phyloP scores from a whole-genome alignment of 2,329 filamentous ascomycete genomes.

The Chrysosporium keratinophilum region DNA sequence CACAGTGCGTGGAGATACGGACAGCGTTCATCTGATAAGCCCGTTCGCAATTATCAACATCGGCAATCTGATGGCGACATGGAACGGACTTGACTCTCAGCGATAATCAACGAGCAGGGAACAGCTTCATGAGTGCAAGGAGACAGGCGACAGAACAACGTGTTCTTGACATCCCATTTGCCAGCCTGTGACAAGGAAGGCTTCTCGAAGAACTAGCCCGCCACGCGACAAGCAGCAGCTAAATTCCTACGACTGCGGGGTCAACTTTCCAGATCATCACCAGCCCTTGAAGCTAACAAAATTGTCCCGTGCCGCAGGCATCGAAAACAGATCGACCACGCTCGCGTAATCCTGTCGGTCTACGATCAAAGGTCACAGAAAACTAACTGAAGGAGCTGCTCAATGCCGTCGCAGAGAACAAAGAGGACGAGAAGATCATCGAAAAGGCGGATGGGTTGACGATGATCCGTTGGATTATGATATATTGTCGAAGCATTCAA shows the following conservation, averaged over 20 bases:
- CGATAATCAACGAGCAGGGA: too few relatives aligned
- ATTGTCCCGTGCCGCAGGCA: constrained; percentile 62
- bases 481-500: neutral
- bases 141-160: neutral
- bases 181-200: constrained; percentile 1
- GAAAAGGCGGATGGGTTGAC: constrained; percentile 77
- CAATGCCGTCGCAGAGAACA: constrained; percentile 68
- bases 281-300: constrained; percentile 1
- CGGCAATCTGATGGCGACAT: neutral
- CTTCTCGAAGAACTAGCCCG: constrained; percentile 2
- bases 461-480: constrained; percentile 49
- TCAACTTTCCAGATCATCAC: neutral
- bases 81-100: neutral
- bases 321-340: constrained; percentile 89
- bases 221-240: neutral
- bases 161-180: neutral
- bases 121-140: neutral
- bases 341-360: constrained; percentile 78
- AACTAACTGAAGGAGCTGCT: constrained; percentile 87
- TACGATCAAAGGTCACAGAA: constrained; percentile 80
- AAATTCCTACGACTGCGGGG: neutral
- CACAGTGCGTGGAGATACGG: neutral
- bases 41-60: too few relatives aligned
- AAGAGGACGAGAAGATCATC: constrained; percentile 71
- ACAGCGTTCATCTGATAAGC: neutral